These are phyloP conservation scores for Komagataella ulmi DNA, from an alignment of 805 yeast genomes.

Conservation along the genomic window DNA sequence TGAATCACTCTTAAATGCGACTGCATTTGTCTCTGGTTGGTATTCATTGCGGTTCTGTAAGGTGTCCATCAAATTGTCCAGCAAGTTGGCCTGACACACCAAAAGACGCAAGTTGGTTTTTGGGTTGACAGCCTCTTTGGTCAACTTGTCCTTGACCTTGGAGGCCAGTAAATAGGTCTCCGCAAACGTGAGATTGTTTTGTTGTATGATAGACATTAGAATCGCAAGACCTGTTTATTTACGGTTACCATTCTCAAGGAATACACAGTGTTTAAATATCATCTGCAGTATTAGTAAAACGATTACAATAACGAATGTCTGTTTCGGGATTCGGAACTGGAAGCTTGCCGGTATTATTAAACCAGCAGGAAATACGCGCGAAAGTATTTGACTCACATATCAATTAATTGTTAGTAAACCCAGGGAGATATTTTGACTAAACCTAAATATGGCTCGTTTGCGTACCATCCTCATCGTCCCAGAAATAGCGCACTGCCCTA, in stretches of 20 bases:
- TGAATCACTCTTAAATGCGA: slow-evolving; percentile 3
- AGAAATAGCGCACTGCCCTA: background rate
- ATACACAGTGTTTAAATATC: background rate
- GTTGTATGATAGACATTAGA: background rate
- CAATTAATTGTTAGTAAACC: background rate
- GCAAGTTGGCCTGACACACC: slow-evolving; percentile 60
- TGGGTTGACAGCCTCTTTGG: slow-evolving; percentile 44
- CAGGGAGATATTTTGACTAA: no score
- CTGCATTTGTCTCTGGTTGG: slow-evolving; percentile 2
- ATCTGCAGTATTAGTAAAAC: background rate
- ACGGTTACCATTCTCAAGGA: background rate
- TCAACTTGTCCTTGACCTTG: slow-evolving; percentile 48
- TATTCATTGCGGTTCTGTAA: slow-evolving; percentile 13
- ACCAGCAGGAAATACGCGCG: background rate
- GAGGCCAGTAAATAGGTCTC: slow-evolving; percentile 52
- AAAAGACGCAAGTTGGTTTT: slow-evolving; percentile 44
- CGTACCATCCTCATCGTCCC: background rate
- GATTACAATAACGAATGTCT: background rate
- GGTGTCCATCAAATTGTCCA: slow-evolving; percentile 50
- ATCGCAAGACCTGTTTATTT: background rate
- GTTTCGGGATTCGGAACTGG: background rate
- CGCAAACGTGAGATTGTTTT: slow-evolving; percentile 11
- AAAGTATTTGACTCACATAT: background rate
- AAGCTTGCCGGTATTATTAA: background rate
- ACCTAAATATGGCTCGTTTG: background rate